Evolutionary conservation across 768 basidiomycete species (phyloP).

Genomic region (Fomitopsis serialis): DNA sequence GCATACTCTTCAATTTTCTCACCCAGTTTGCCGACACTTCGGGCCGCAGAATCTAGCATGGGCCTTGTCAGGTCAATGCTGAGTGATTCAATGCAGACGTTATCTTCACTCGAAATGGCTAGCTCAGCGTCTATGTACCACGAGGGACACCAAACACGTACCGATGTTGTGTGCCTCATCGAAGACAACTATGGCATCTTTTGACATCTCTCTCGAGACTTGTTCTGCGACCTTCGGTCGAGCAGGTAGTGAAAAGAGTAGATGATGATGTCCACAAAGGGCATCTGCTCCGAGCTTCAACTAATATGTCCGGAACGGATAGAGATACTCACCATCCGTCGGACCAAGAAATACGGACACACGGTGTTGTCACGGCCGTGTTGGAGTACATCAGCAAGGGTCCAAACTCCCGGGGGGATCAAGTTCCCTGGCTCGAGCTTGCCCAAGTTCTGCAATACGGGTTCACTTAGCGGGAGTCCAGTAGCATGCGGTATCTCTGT

Average conservation of each 20-base stretch:
- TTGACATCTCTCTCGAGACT: slow-evolving; percentile 95
- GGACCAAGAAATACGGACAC: slow-evolving; percentile 95
- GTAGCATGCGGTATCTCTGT: neutral
- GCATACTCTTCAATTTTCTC: slow-evolving; percentile 94
- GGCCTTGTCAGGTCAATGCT: slow-evolving; percentile 96
- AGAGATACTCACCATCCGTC: slow-evolving; percentile 75
- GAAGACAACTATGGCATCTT: slow-evolving; percentile 98
- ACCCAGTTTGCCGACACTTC: slow-evolving; percentile 80
- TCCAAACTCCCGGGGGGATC: slow-evolving; percentile 87
- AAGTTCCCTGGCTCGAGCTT: slow-evolving; percentile 76
- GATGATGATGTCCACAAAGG: slow-evolving; percentile 93
- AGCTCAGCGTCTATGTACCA: neutral
- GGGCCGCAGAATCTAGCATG: slow-evolving; percentile 91
- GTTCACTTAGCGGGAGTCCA: neutral
- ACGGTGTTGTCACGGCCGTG: slow-evolving; percentile 81
- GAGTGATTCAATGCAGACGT: slow-evolving; percentile 97
- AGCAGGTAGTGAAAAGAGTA: slow-evolving; percentile 99
- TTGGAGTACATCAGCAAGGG: slow-evolving; percentile 86
- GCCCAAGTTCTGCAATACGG: slow-evolving; percentile 61
- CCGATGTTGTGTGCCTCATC: slow-evolving; percentile 99
- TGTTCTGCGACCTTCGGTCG: slow-evolving; percentile 99
- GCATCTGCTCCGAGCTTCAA: slow-evolving; percentile 53
- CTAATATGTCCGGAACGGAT: neutral
- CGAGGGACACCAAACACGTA: slow-evolving; percentile 26
- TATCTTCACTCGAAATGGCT: slow-evolving; percentile 47